Conservation (phyloP, 2,329 filamentous ascomycete species). For the Fusarium kyushuense region DNA sequence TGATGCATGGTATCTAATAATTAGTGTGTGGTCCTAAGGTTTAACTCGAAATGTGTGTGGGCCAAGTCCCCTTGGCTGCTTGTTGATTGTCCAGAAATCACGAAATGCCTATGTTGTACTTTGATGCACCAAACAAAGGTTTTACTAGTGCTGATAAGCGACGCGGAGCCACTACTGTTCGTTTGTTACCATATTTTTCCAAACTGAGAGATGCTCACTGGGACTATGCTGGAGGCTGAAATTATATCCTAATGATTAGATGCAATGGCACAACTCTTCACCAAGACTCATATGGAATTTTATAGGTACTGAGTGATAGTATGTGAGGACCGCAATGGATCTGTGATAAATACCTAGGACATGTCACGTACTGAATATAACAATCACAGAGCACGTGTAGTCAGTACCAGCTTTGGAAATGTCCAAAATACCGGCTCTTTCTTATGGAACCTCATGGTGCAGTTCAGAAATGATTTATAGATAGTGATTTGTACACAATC, state of each 20-base stretch:
- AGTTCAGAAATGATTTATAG: too few relatives aligned
- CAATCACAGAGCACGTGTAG: too few relatives aligned
- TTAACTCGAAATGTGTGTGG: neutral
- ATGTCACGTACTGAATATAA: too few relatives aligned
- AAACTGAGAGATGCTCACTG: neutral
- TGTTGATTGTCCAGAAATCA: neutral
- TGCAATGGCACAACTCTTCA: neutral
- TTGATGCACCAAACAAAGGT: neutral
- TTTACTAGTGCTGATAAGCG: neutral
- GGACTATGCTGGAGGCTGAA: neutral
- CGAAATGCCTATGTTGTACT: neutral
- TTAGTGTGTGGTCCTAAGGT: neutral
- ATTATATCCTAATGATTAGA: neutral
- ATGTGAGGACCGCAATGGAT: too few relatives aligned
- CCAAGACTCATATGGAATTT: neutral
- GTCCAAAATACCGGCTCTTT: too few relatives aligned
- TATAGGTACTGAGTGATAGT: neutral
- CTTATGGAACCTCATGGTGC: too few relatives aligned
- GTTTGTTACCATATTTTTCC: neutral
- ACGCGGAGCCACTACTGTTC: neutral
- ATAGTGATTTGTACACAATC: neutral
- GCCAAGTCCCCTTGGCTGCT: neutral
- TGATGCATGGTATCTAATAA: neutral
- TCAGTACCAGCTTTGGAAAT: too few relatives aligned
- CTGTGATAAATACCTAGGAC: too few relatives aligned